Evolutionary conservation across 805 yeast species (phyloP).

Genomic region (Naumovozyma castellii): DNA sequence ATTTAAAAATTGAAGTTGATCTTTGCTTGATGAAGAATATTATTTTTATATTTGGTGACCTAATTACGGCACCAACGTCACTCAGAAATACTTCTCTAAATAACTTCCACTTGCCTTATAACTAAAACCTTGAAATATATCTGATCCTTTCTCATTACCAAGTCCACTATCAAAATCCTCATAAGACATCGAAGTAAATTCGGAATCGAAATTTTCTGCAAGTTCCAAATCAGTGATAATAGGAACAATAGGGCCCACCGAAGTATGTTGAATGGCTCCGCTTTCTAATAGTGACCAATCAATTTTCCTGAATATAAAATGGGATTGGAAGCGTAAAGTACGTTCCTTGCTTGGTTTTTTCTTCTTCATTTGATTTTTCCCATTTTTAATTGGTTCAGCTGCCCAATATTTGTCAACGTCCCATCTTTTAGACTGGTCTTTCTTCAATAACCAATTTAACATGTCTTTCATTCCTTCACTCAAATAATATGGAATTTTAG

Average conservation of each 20-base stretch:
- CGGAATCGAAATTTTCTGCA: conserved; percentile 78
- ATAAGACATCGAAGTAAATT: conserved; percentile 63
- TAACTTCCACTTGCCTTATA: conserved; percentile 30
- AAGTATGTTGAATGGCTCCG: conserved; percentile 35
- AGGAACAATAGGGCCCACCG: conserved; percentile 74
- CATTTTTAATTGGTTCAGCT: conserved; percentile 7
- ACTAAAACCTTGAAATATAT: conserved; percentile 31
- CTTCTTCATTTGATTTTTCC: conserved; percentile 14
- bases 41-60: background rate
- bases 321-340: conserved; percentile 40
- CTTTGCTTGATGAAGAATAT: background rate
- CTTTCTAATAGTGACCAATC: conserved; percentile 54
- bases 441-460: conserved; percentile 52
- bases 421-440: conserved; percentile 58
- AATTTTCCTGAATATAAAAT: conserved; percentile 67
- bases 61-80: background rate
- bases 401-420: conserved; percentile 49
- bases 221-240: conserved; percentile 67
- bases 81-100: conserved; percentile 26
- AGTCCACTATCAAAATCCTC: conserved; percentile 10
- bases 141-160: conserved; percentile 7
- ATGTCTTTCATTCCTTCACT: conserved; percentile 75
- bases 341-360: conserved; percentile 25
- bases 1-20: no score
- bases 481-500: conserved; percentile 63